Evolutionary conservation across 768 basidiomycete species (phyloP).

Genomic region (Pholiota conissans): DNA sequence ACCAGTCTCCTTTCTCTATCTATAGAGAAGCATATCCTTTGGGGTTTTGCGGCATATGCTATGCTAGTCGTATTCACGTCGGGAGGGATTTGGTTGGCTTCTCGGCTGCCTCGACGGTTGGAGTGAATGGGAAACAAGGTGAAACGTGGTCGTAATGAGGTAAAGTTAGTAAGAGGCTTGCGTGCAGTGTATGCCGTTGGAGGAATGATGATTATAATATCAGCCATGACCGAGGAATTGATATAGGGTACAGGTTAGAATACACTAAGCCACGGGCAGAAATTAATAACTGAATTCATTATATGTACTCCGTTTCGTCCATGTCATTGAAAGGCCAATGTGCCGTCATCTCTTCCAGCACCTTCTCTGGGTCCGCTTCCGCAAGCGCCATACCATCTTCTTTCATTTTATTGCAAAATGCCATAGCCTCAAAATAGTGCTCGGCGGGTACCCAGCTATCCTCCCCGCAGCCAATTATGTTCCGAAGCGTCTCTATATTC

Average conservation of each 20-base stretch:
- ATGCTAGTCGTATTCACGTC: conserved; percentile 17
- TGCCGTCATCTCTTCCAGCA: conserved; percentile 35
- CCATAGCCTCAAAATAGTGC: conserved; percentile 40
- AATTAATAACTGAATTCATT: conserved; percentile 13
- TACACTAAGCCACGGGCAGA: no score
- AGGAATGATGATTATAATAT: no score
- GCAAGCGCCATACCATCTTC: conserved; percentile 27
- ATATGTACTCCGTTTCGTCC: conserved; percentile 48
- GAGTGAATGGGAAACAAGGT: no score
- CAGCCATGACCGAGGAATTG: no score
- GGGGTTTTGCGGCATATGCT: conserved; percentile 24
- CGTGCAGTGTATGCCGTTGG: no score
- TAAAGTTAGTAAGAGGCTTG: no score
- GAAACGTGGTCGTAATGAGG: no score
- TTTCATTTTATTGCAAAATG: conserved; percentile 32
- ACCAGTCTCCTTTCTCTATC: conserved; percentile 26
- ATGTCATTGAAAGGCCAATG: conserved; percentile 51
- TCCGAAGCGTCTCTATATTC: conserved; percentile 25
- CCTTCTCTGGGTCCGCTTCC: conserved; percentile 32
- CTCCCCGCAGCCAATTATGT: conserved; percentile 31
- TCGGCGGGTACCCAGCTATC: conserved; percentile 46
- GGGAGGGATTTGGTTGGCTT: conserved; percentile 20
- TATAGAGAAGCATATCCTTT: conserved; percentile 21
- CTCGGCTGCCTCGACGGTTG: conserved; percentile 16
- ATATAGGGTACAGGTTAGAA: no score